Evolutionary conservation across 140 eudicot genomes (phyloP).

Genomic region (Cichorium intybus): DNA sequence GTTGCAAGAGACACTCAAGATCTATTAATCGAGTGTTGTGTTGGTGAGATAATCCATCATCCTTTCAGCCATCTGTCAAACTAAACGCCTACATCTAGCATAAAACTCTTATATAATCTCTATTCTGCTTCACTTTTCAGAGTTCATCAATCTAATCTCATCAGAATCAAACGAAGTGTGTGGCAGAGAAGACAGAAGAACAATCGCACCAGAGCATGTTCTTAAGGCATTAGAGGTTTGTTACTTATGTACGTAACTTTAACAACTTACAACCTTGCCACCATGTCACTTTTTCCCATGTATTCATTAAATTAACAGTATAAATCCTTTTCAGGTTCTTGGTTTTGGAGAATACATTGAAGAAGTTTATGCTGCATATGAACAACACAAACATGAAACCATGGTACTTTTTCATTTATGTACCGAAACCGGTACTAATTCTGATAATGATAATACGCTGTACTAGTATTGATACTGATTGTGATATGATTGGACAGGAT

Average conservation of each 20-base stretch:
- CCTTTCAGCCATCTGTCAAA: background rate
- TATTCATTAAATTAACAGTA: background rate
- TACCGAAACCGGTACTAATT: background rate
- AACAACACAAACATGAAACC: slow-evolving; percentile 88
- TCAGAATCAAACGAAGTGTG: slow-evolving; percentile 99
- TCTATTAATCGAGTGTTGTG: slow-evolving; percentile 91
- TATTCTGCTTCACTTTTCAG: slow-evolving; percentile 32
- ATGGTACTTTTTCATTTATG: slow-evolving; percentile 35
- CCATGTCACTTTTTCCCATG: background rate
- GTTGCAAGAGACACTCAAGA: slow-evolving; percentile 95
- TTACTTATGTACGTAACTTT: background rate
- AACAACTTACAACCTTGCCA: background rate
- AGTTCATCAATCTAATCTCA: slow-evolving; percentile 88
- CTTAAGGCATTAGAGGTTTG: slow-evolving; percentile 84
- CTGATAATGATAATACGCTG: no score
- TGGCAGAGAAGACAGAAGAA: slow-evolving; percentile 76
- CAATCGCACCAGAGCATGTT: slow-evolving; percentile 98
- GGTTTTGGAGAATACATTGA: slow-evolving; percentile 92
- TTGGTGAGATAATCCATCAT: slow-evolving; percentile 43
- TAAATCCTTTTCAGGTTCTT: slow-evolving; percentile 50
- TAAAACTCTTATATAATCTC: background rate
- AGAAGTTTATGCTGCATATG: slow-evolving; percentile 89
- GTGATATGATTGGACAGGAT: slow-evolving; percentile 43
- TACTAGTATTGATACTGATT: background rate
- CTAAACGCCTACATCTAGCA: no score